phyloP scores from a whole-genome alignment of 2,329 filamentous ascomycete species.

The Xylaria sp. region DNA sequence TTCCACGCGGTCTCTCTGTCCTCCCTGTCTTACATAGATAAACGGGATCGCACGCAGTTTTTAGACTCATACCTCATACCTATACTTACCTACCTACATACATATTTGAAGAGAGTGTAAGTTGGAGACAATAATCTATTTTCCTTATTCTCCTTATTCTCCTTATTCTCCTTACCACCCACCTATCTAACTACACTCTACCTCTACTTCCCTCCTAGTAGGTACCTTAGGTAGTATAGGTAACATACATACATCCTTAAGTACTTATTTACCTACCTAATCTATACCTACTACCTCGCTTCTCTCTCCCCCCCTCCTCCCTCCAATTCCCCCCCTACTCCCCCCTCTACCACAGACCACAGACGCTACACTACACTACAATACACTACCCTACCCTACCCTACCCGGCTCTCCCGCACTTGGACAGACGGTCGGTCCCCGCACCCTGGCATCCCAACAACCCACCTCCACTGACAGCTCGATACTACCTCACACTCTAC shows the following conservation, averaged over 20 bases:
- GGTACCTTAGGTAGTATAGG: too few species aligned
- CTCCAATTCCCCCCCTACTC: too few species aligned
- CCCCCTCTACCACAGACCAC: too few species aligned
- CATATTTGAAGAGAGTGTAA: conserved; percentile 33
- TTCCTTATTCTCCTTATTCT: conserved; percentile 4
- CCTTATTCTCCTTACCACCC: conserved; percentile 2
- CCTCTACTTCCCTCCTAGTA: not conserved
- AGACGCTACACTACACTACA: too few species aligned
- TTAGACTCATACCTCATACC: conserved; percentile 21
- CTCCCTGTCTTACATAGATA: conserved; percentile 44
- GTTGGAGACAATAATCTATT: conserved; percentile 37
- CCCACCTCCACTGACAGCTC: conserved; percentile 32
- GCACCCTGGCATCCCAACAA: conserved; percentile 28
- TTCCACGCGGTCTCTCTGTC: too few species aligned
- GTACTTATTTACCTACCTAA: not conserved
- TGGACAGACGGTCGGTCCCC: conserved; percentile 20
- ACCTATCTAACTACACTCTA: not conserved
- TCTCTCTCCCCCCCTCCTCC: conserved; percentile 28
- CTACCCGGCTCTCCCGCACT: conserved; percentile 40
- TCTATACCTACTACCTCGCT: not conserved
- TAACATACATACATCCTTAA: too few species aligned
- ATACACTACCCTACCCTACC: conserved; percentile 35
- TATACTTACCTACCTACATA: too few species aligned
- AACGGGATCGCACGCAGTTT: conserved; percentile 37
- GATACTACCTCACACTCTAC: conserved; percentile 34